Conservation (phyloP, 1,284 basidiomycete species). For the Heliocybe sulcata region DNA sequence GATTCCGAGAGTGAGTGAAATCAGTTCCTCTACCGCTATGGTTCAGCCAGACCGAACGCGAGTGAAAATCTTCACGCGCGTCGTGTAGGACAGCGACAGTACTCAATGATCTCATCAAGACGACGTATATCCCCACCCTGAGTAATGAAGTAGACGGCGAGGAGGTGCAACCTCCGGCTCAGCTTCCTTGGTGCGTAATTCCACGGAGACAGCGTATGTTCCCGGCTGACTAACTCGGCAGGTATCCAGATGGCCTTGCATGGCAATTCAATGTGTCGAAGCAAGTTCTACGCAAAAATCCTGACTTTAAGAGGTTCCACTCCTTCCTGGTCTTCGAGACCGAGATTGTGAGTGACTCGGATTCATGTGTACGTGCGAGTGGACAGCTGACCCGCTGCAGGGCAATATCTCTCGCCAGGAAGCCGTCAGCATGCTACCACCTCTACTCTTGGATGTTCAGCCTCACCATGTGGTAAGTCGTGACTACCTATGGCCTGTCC, state of each 20-base stretch:
- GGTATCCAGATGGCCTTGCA: slow-evolving; percentile 91
- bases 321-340: slow-evolving; percentile 97
- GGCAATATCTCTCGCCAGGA: slow-evolving; percentile 97
- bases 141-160: slow-evolving; percentile 79
- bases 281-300: slow-evolving; percentile 81
- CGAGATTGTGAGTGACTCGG: slow-evolving; percentile 79
- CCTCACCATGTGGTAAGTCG: slow-evolving; percentile 74
- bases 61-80: no score
- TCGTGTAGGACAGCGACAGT: slow-evolving; percentile 69
- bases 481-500: neutral
- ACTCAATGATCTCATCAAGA: slow-evolving; percentile 68
- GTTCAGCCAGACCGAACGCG: no score
- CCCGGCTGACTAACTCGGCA: slow-evolving; percentile 21
- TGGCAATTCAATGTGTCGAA: slow-evolving; percentile 97
- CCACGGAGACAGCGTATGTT: slow-evolving; percentile 1
- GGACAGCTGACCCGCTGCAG: slow-evolving; percentile 28
- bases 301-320: slow-evolving; percentile 96
- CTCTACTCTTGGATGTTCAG: slow-evolving; percentile 90
- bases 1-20: slow-evolving; percentile 67
- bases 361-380: no score
- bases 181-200: slow-evolving; percentile 69
- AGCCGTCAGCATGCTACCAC: slow-evolving; percentile 98
- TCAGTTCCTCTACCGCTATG: slow-evolving; percentile 4
- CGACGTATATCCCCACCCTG: slow-evolving; percentile 75
- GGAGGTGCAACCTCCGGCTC: slow-evolving; percentile 70